Evolutionary conservation across 768 basidiomycete genomes (phyloP).

Genomic region (Tylopilus plumbeoviolaceoides): DNA sequence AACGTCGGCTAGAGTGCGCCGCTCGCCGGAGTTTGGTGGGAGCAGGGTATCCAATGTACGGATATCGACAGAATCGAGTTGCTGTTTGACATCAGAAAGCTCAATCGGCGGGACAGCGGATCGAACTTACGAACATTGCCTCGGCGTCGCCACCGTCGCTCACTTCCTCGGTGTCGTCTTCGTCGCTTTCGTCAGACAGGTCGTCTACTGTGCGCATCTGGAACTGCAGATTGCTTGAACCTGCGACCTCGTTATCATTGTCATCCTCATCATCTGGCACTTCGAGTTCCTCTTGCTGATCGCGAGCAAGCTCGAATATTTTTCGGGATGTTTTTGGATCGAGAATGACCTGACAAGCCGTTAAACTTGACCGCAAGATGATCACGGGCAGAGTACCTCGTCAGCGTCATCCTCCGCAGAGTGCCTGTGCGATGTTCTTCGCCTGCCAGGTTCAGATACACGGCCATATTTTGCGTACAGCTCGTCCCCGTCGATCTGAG

Average conservation of each 20-base stretch:
- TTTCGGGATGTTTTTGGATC: constrained; percentile 80
- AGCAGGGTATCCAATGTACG: constrained; percentile 78
- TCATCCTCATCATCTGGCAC: constrained; percentile 56
- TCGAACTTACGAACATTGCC: constrained; percentile 52
- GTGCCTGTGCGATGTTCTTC: constrained; percentile 55
- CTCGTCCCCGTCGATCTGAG: constrained; percentile 81
- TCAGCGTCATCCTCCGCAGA: constrained; percentile 49
- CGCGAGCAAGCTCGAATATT: constrained; percentile 88
- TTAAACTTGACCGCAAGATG: constrained; percentile 1
- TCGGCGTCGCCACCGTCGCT: constrained; percentile 42
- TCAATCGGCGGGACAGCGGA: constrained; percentile 1
- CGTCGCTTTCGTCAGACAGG: constrained; percentile 56
- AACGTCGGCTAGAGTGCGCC: constrained; percentile 91
- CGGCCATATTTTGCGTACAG: constrained; percentile 72
- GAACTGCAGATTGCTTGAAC: constrained; percentile 25
- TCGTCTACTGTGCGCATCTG: constrained; percentile 36
- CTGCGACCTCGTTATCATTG: constrained; percentile 30
- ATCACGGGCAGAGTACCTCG: constrained; percentile 41
- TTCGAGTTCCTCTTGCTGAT: constrained; percentile 89
- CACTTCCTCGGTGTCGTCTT: constrained; percentile 24
- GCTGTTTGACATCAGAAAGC: constrained; percentile 36
- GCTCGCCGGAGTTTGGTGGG: constrained; percentile 69
- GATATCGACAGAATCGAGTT: constrained; percentile 90
- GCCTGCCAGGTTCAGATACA: constrained; percentile 69
- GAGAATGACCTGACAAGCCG: constrained; percentile 50